Percentiles rank a stretch among this genome's conserved stretches.
These are phyloP conservation scores for Phytophthora pini DNA, from an alignment of 352 stramenopile genomes.

Conservation along the genomic window DNA sequence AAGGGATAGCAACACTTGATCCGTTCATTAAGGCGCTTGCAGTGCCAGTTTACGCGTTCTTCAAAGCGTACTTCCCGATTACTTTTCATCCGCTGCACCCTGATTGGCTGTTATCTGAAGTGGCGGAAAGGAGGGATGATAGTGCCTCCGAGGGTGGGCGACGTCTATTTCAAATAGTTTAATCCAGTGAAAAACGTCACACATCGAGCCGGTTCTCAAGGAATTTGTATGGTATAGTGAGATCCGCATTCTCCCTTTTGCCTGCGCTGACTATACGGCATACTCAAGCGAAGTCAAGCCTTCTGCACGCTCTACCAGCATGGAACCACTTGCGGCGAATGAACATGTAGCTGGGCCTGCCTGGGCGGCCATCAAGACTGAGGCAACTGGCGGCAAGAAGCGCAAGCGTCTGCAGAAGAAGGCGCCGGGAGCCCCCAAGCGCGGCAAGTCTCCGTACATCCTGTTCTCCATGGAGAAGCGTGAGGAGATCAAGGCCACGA, in stretches of 20 bases:
- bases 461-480: conserved; percentile 94
- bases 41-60: too few relatives aligned
- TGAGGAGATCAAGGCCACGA: conserved; percentile 88
- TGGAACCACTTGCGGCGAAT: conserved; percentile 76
- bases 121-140: not conserved
- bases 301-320: conserved; percentile 32
- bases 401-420: conserved; percentile 92
- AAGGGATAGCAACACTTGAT: too few relatives aligned
- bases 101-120: too few relatives aligned
- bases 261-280: conserved; percentile 78
- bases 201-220: conserved; percentile 17
- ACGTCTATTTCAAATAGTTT: conserved; percentile 6
- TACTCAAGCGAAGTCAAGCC: conserved; percentile 80
- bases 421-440: conserved; percentile 88
- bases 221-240: conserved; percentile 86
- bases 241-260: conserved; percentile 81
- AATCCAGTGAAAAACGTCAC: conserved; percentile 1
- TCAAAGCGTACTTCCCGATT: too few relatives aligned
- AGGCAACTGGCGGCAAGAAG: conserved; percentile 76
- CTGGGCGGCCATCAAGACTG: conserved; percentile 72
- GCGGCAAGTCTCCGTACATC: conserved; percentile 92
- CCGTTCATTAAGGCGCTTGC: too few relatives aligned
- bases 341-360: conserved; percentile 62
- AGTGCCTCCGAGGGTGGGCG: not conserved
- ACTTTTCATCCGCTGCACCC: too few relatives aligned